Conservation (phyloP, 345 rosid species). For the Pseudoturritis turrita region DNA sequence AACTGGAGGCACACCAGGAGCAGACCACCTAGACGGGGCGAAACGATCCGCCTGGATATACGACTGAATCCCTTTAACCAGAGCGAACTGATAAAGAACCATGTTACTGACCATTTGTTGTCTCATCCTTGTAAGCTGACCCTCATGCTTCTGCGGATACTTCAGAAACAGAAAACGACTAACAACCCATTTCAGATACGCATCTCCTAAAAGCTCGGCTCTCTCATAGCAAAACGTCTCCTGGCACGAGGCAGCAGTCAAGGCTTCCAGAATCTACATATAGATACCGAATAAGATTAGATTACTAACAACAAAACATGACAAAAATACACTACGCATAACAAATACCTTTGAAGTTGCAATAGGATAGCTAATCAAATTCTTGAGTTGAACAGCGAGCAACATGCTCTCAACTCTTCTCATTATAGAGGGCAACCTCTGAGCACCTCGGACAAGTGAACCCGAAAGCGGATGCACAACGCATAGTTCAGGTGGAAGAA, state of each 20-base stretch:
- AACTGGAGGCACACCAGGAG: conserved; percentile 97
- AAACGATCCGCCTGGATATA: conserved; percentile 98
- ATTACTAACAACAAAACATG: not conserved
- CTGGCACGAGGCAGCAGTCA: conserved; percentile 99
- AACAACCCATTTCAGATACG: conserved; percentile 97
- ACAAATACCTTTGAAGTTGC: conserved; percentile 71
- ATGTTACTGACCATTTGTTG: conserved; percentile 98
- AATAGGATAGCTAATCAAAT: conserved; percentile 57
- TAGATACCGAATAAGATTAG: not conserved
- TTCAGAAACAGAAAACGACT: conserved; percentile 90
- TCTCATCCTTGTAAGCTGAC: conserved; percentile 97
- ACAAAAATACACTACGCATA: not conserved
- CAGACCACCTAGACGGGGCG: conserved; percentile 99
- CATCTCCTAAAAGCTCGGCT: conserved; percentile 99
- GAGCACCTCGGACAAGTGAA: conserved; percentile 94
- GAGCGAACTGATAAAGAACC: conserved; percentile 81
- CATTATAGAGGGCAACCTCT: conserved; percentile 94
- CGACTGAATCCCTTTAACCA: conserved; percentile 83
- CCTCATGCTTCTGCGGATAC: conserved; percentile 97
- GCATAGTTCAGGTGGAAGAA: conserved; percentile 94
- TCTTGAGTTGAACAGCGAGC: conserved; percentile 83
- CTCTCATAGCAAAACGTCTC: conserved; percentile 98
- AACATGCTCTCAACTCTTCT: conserved; percentile 97
- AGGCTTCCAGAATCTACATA: conserved; percentile 83
- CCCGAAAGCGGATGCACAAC: conserved; percentile 94